A percentile compares a stretch with the other conserved stretches of the same genome.
Evolutionary conservation across 331 rosid species (phyloP).

Genomic region (Spiraea crenata): DNA sequence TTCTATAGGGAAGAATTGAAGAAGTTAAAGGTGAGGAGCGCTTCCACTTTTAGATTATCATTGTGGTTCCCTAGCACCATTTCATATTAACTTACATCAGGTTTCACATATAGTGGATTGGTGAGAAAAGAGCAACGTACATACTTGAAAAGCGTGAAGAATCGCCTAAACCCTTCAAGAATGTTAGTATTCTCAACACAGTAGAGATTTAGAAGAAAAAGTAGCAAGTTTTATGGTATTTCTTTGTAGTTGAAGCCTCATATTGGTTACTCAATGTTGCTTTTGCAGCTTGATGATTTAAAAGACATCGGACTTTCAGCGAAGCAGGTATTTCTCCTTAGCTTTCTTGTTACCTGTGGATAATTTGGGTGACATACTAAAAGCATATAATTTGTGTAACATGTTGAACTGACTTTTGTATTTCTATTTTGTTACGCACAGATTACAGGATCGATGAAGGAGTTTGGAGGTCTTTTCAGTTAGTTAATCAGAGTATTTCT

Average conservation of each 20-base stretch:
- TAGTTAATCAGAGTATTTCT: slow-evolving; percentile 3
- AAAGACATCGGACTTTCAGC: slow-evolving; percentile 72
- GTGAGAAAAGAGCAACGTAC: slow-evolving; percentile 77
- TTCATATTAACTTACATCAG: not conserved
- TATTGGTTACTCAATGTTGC: not conserved
- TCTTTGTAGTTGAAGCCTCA: too few species aligned
- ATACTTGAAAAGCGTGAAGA: slow-evolving; percentile 71
- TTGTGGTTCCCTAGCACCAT: not conserved
- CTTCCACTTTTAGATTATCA: not conserved
- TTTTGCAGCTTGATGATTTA: slow-evolving; percentile 74
- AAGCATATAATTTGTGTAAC: not conserved
- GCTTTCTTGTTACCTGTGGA: not conserved
- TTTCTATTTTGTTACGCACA: slow-evolving; percentile 20
- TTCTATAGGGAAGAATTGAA: slow-evolving; percentile 68
- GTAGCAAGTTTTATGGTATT: not conserved
- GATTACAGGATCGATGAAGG: slow-evolving; percentile 71
- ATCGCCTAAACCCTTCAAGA: slow-evolving; percentile 71
- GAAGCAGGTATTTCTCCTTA: slow-evolving; percentile 59
- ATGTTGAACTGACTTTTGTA: not conserved
- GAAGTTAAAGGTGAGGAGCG: slow-evolving; percentile 53
- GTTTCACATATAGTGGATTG: slow-evolving; percentile 59
- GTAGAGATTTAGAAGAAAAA: not conserved
- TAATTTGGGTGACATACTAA: not conserved
- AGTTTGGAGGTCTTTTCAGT: slow-evolving; percentile 51
- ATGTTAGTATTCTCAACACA: slow-evolving; percentile 36